Conservation (phyloP, 441 rosid species). For the Euphorbia corollata region DNA sequence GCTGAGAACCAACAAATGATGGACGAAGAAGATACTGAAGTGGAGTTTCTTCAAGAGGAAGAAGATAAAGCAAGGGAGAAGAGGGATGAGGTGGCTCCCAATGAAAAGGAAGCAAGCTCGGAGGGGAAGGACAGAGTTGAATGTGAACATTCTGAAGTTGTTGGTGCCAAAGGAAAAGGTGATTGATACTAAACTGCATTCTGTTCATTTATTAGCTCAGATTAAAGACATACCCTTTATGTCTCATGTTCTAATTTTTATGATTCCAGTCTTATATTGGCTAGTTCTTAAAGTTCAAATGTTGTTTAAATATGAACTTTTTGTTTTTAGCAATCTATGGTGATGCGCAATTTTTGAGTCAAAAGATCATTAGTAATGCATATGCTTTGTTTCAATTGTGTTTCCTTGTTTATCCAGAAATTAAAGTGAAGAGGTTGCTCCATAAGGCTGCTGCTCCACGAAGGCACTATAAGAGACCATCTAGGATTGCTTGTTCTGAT, state of each 20-base stretch:
- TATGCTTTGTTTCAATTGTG: background rate
- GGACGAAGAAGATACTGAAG: background rate
- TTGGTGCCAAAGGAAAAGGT: background rate
- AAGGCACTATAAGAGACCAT: conserved; percentile 18
- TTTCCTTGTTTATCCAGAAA: conserved; percentile 18
- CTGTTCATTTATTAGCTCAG: background rate
- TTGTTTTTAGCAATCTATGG: background rate
- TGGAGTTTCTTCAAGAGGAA: background rate
- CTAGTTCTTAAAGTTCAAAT: background rate
- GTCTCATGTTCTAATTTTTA: background rate
- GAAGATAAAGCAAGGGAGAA: background rate
- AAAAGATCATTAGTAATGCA: background rate
- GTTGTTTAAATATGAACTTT: background rate
- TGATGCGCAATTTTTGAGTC: background rate
- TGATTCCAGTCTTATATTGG: background rate
- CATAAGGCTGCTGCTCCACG: conserved; percentile 8
- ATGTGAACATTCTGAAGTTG: background rate
- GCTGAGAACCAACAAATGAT: background rate
- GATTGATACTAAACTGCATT: background rate
- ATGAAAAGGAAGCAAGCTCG: no score
- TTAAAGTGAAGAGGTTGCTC: conserved; percentile 16
- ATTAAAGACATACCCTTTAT: background rate
- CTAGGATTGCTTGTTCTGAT: conserved; percentile 19
- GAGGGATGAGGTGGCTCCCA: background rate
- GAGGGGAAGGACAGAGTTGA: background rate